Conservation (phyloP, 768 basidiomycete species). For the Boletus rubescentipes region DNA sequence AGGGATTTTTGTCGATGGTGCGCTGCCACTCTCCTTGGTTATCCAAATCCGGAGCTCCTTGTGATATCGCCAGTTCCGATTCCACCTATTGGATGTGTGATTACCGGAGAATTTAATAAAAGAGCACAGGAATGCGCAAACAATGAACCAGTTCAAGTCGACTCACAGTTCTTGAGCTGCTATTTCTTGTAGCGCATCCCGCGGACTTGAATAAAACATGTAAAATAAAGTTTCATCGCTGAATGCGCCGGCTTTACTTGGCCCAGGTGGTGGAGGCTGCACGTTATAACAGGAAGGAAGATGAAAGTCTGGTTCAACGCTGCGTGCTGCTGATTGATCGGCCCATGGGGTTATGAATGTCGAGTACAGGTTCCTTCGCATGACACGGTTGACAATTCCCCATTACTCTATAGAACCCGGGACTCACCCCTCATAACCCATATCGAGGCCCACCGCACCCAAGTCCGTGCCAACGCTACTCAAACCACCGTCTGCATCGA, state of each 20-base stretch:
- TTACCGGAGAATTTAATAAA: not conserved
- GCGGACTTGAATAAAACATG: conserved; percentile 94
- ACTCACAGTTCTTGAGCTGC: conserved; percentile 94
- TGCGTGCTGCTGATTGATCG: conserved; percentile 80
- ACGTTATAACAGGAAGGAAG: conserved; percentile 93
- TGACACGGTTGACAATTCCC: conserved; percentile 21
- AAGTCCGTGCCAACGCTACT: conserved; percentile 89
- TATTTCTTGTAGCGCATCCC: conserved; percentile 90
- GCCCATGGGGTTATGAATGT: conserved; percentile 97
- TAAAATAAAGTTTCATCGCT: conserved; percentile 97
- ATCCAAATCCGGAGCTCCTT: conserved; percentile 83
- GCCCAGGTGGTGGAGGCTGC: conserved; percentile 80
- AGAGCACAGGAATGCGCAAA: conserved; percentile 6
- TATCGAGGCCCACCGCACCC: conserved; percentile 88
- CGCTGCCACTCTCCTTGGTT: conserved; percentile 83
- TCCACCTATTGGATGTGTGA: conserved; percentile 54
- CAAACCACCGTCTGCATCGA: conserved; percentile 77
- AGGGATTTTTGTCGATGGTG: conserved; percentile 71
- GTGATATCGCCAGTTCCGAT: conserved; percentile 96
- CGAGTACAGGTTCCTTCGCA: conserved; percentile 71
- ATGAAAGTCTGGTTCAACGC: conserved; percentile 90
- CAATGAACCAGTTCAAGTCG: conserved; percentile 10
- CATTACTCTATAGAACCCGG: conserved; percentile 20
- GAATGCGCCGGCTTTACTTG: conserved; percentile 77
- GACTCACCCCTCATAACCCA: conserved; percentile 79